These are phyloP conservation scores for Aaosphaeria pasadenensis DNA, from an alignment of 2,329 filamentous ascomycete genomes.

Conservation along the genomic window DNA sequence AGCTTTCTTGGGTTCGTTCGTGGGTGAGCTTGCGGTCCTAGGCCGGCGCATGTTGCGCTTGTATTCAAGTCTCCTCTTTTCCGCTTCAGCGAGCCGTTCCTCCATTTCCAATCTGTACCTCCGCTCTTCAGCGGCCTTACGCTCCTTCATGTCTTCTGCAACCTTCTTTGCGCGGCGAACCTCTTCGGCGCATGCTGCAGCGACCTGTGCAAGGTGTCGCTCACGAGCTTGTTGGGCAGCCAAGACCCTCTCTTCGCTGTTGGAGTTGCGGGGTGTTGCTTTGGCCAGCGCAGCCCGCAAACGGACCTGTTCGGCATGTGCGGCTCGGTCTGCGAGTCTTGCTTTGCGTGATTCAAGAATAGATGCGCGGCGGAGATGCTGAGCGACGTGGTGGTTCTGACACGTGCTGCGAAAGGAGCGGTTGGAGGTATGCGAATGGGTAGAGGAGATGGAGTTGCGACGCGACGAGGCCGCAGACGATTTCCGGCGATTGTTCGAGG, in stretches of 20 bases:
- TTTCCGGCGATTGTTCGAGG: conserved; percentile 65
- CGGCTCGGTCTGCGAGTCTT: conserved; percentile 73
- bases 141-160: conserved; percentile 78
- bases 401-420: conserved; percentile 54
- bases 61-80: conserved; percentile 61
- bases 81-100: conserved; percentile 74
- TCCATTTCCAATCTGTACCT: conserved; percentile 73
- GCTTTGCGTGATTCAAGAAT: conserved; percentile 80
- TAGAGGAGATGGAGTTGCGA: conserved; percentile 75
- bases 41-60: conserved; percentile 55
- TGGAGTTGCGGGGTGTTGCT: conserved; percentile 62
- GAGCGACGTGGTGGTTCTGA: conserved; percentile 74
- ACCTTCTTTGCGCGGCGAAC: conserved; percentile 78
- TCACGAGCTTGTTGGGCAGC: conserved; percentile 76
- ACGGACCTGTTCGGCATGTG: conserved; percentile 80
- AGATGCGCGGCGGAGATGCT: conserved; percentile 74
- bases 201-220: conserved; percentile 77
- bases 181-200: conserved; percentile 77
- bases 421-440: conserved; percentile 67
- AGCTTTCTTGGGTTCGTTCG: conserved; percentile 39
- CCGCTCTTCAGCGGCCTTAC: conserved; percentile 69
- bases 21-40: conserved; percentile 54
- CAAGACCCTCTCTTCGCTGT: conserved; percentile 72
- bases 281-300: conserved; percentile 72
- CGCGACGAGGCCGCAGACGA: conserved; percentile 76